Evolutionary conservation across 257 asterid species (phyloP).

Genomic region (Nicotiana tabacum): DNA sequence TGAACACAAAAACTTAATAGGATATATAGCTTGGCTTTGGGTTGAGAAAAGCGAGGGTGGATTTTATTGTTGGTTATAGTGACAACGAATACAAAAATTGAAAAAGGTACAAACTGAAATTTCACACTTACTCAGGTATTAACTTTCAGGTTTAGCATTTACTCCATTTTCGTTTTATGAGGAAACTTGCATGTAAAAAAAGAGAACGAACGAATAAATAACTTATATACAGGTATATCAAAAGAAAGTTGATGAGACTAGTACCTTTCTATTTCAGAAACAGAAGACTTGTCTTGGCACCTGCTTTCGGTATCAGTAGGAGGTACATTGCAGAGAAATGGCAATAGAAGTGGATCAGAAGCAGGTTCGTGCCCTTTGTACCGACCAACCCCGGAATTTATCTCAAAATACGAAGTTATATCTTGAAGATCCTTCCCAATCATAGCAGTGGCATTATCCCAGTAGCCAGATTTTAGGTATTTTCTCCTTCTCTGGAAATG

Average conservation of each 20-base stretch:
- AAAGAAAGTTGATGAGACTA: neutral
- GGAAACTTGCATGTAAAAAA: neutral
- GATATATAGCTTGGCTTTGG: neutral
- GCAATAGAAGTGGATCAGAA: slow-evolving; percentile 50
- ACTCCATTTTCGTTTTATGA: neutral
- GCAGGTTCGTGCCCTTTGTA: slow-evolving; percentile 33
- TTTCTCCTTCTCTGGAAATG: slow-evolving; percentile 53
- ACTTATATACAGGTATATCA: neutral
- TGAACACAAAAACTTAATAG: neutral
- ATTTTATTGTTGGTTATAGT: neutral
- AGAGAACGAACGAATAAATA: neutral
- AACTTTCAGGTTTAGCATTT: neutral
- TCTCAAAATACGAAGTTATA: slow-evolving; percentile 36
- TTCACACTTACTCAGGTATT: too few relatives aligned
- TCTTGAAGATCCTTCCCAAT: slow-evolving; percentile 51
- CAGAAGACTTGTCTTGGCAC: slow-evolving; percentile 17
- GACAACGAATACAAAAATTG: neutral
- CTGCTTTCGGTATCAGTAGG: slow-evolving; percentile 23
- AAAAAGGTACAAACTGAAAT: neutral
- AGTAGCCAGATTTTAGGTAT: slow-evolving; percentile 48
- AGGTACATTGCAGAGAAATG: slow-evolving; percentile 42
- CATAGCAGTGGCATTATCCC: slow-evolving; percentile 44
- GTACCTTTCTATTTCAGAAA: slow-evolving; percentile 38
- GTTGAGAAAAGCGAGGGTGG: neutral
- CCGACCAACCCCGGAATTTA: slow-evolving; percentile 24